Base-by-base conservation (phyloP, 805 yeast species). In the Wickerhamomyces strasburgensis region DNA sequence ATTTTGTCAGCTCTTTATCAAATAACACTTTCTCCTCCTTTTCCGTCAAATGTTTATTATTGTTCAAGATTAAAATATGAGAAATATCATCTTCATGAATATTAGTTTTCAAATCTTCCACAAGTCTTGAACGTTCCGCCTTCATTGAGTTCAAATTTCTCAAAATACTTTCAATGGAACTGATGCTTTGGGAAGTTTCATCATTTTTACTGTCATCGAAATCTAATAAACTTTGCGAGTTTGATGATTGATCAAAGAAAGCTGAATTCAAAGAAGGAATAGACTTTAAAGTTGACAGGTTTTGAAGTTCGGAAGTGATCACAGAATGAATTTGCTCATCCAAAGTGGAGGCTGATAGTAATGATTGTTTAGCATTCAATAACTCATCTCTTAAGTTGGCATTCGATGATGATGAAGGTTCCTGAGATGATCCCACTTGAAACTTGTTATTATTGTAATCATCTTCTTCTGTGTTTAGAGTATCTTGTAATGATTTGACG, bases 51-150 rank as follows among this genome's bases (percentile, higher is more conserved):
- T 70, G 72, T 30, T 73, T 70, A 31, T 40, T 45, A 42, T 73
- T 76, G 54, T 84, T 81, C 46, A 80, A 64, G 7, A 90, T 73
- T 23, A 90, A 66, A 10, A 80, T 65, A 36, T 81, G 79, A 0
- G 95, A 81, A 34, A 88, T 86, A 54, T 90, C 97, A 60, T 90
- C 98, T 11, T 71, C 68, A 50, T 80, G 93, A 24, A 84, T 78
- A 33, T 73, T 73, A 6, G 66, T 70, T 52, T 87, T 87, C 51
- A 90, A 67, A 34, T 79, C 85, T 2, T 68, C 68, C 25, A 84
- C 64, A 2, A 81, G 68, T 27, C 75, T 67, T 5, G 64, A 57
- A 31, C 94, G 75, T 55, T 84, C 93, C 23, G 72, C 64, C 48
- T 78, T 78, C 40, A 87, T 55, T 30, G 73, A 67, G 39, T 74